Evolutionary conservation across 1,284 basidiomycete genomes (phyloP).

Genomic region (Athelia psychrophila): DNA sequence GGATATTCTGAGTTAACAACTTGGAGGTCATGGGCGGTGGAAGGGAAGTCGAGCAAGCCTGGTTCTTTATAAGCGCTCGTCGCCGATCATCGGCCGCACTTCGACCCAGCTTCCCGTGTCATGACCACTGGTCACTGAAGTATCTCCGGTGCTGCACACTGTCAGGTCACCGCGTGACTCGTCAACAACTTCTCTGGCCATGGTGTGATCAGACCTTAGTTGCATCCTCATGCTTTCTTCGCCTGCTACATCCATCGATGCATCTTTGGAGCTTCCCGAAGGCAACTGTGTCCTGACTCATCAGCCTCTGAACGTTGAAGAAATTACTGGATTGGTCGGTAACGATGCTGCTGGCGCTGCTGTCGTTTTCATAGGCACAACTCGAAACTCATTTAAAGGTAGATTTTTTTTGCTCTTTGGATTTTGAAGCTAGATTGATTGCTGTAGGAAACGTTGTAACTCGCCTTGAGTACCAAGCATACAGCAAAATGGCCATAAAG

Average conservation of each 20-base stretch:
- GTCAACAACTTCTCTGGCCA: too few relatives aligned
- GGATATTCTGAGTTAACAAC: too few relatives aligned
- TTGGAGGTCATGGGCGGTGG: too few relatives aligned
- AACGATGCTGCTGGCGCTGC: conserved; percentile 68
- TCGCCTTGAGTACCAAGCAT: conserved; percentile 80
- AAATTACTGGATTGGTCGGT: conserved; percentile 59
- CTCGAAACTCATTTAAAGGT: conserved; percentile 54
- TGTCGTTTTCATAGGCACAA: conserved; percentile 70
- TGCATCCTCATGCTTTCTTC: background rate
- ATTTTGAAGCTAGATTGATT: background rate
- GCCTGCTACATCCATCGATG: conserved; percentile 44
- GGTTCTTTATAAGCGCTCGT: too few relatives aligned
- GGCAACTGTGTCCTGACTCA: conserved; percentile 63
- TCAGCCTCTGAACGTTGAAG: conserved; percentile 49
- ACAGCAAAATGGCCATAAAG: conserved; percentile 79
- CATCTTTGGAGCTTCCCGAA: conserved; percentile 39
- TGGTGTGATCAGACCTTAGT: too few relatives aligned
- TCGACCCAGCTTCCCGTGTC: background rate
- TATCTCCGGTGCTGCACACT: background rate
- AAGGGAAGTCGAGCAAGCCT: too few relatives aligned
- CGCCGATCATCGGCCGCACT: too few relatives aligned
- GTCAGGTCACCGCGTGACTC: background rate
- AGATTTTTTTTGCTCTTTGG: background rate
- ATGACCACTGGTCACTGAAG: background rate
- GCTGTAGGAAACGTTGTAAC: conserved; percentile 66